Conservation (phyloP, 345 rosid species). For the Combretum micranthum region DNA sequence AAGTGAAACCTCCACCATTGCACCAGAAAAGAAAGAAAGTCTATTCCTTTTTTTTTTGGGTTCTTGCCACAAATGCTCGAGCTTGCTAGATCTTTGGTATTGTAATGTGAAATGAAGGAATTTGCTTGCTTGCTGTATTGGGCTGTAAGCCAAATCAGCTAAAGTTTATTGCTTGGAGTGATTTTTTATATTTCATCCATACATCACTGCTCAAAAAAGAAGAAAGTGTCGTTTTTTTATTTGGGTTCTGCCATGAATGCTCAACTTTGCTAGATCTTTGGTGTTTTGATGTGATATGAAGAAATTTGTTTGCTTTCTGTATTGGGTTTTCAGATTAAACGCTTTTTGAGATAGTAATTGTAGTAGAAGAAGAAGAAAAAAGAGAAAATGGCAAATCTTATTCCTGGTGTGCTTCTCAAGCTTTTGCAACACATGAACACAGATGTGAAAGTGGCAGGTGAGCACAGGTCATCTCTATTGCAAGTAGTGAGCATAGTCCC, state of each 20-base stretch:
- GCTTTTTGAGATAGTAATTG: not conserved
- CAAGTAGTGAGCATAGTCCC: slow-evolving; percentile 96
- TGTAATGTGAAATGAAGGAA: too few relatives aligned
- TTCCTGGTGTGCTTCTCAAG: slow-evolving; percentile 92
- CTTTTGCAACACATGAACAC: slow-evolving; percentile 95
- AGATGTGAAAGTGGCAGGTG: slow-evolving; percentile 94
- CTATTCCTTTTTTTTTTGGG: too few relatives aligned
- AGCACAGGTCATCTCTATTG: slow-evolving; percentile 82
- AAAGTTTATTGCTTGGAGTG: not conserved
- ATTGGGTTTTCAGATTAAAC: not conserved
- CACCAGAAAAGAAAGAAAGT: too few relatives aligned
- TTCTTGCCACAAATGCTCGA: too few relatives aligned
- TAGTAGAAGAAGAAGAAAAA: not conserved
- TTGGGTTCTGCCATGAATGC: slow-evolving; percentile 8
- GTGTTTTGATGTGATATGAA: not conserved
- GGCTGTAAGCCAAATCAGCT: not conserved
- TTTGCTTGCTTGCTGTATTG: not conserved
- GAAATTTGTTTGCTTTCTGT: not conserved
- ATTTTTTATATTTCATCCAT: slow-evolving; percentile 5
- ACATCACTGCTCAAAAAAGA: not conserved
- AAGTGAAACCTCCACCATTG: too few relatives aligned
- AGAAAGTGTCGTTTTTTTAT: slow-evolving; percentile 11
- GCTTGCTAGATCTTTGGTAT: too few relatives aligned
- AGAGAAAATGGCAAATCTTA: slow-evolving; percentile 73
- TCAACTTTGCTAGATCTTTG: not conserved